Base-by-base conservation (phyloP, 495 filamentous ascomycete species). In the Penicillium longicatenatum region DNA sequence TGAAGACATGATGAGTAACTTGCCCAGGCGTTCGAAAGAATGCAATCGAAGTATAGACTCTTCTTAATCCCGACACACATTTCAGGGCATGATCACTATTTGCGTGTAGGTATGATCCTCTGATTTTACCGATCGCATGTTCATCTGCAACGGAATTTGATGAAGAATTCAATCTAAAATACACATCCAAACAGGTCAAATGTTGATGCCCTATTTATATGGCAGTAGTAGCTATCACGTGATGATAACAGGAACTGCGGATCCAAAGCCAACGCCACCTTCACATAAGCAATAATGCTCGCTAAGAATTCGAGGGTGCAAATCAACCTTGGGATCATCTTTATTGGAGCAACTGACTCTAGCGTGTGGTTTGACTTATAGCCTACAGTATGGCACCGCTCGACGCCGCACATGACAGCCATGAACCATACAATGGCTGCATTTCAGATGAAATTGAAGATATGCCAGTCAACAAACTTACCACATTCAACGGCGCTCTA, bases 401-500 rank as follows among this genome's bases (percentile, higher is more conserved):
- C 6, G 10, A 10, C 14, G 43, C 45, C 16, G 3, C 44, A 6
- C 44, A 12, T 11, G 10, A 22, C 9, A 3, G 12, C 19, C 14
- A 4, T 24, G n/a, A 29, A 30, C 6, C 19, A 30, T 12, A 31
- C 4, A 30, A 26, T 30, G 50, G 1, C 10, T n/a, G 20, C 21
- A 22, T n/a, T 29, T 9, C n/a, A 24, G 35, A 37, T 17, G 37
- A 52, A 42, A 10, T 19, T n/a, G 54, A 64, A 4, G 66, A 73
- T 43, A 63, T 75, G 21, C 71, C 75, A 24, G 67, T 76, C 44
- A 71, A 75, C 58, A 72, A 66, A 50, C 55, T 52, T 10, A 70
- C 75, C 10, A 86, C 71, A 57, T 89, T 90, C 59, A 66, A 79
- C 30, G 84, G 85, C 37, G 74, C 73, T 17, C 71, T 89, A 31